These are phyloP conservation scores for Pichia gijzeniarum DNA, from an alignment of 805 yeast species.

Conservation along the genomic window DNA sequence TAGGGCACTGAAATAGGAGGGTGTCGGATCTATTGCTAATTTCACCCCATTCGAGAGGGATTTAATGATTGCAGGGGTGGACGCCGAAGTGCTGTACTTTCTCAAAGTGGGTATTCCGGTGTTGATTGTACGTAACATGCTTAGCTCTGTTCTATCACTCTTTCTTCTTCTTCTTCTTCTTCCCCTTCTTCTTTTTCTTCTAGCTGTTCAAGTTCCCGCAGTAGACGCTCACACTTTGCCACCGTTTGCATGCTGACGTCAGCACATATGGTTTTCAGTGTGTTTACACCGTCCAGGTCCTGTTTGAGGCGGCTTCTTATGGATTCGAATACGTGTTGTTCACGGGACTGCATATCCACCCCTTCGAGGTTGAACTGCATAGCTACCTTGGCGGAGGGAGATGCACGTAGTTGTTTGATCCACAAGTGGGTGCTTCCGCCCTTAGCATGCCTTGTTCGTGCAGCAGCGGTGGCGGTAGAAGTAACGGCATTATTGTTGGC, in stretches of 20 bases:
- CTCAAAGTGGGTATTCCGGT: no score
- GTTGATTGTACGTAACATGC: background rate
- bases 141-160: background rate
- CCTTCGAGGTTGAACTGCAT: background rate
- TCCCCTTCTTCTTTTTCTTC: background rate
- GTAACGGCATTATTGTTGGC: no score
- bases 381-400: background rate
- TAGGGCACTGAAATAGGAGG: constrained; percentile 86
- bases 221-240: background rate
- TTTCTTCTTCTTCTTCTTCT: background rate
- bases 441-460: no score
- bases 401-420: background rate
- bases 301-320: background rate
- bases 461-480: no score
- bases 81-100: background rate
- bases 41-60: constrained; percentile 69
- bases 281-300: constrained; percentile 4
- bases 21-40: constrained; percentile 77
- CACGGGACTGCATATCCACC: background rate
- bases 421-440: background rate
- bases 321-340: constrained; percentile 1
- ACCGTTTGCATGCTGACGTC: background rate
- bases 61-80: constrained; percentile 19
- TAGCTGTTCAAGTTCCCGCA: background rate
- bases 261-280: background rate